Evolutionary conservation across 495 filamentous ascomycete genomes (phyloP), one percentile per base, ranked within the genome.

Genomic region (Apiosordaria backusii): DNA sequence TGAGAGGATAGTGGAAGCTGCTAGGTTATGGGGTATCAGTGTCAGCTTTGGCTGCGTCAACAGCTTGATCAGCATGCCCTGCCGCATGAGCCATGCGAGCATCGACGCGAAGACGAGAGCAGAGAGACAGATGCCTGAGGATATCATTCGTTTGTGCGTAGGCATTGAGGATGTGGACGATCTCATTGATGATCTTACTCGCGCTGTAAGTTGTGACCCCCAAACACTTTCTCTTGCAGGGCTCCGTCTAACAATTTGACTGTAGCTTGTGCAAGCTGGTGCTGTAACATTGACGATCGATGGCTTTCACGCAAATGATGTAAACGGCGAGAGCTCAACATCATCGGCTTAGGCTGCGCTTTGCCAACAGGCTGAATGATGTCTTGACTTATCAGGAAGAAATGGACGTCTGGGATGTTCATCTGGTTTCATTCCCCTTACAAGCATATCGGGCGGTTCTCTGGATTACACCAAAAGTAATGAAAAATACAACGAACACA

Each of bases 11-110:
- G 95, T 99, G 2, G 96, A 97, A 80, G 89, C 89, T 45, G 91
- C 95, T 4, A 85, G 90, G 68, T 80, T 99, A 25, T 99, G 93
- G 89, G 92, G 90, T 21, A 99, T 99, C 68, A 92, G 89, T 67
- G 95, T 99, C 62, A 95, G 91, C 70, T 99, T 99, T 75, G 95
- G 95, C 45, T 97, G 96, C 77, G 96, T 99, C 55, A 99, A 99
- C 78, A 95, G 91, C 79, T 77, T 99, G 78, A 99, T 99, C 77
- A 97, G 92, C 79, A 97, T 99, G 95, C 95, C 95, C 13, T 99
- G 95, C 71, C 92, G 91, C 66, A 99, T 99, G 95, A 98, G 96
- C 78, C 95, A 99, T 81, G 95, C 95, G 22, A 97, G 93, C 74
- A 99, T 99, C 76, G 96, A 98, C 76, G 90, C 90, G 66, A 94